A percentile compares a stretch with the other conserved stretches of the same genome.
Conservation (phyloP, 176 grass and related monocot genomes). For the Pharus latifolius region DNA sequence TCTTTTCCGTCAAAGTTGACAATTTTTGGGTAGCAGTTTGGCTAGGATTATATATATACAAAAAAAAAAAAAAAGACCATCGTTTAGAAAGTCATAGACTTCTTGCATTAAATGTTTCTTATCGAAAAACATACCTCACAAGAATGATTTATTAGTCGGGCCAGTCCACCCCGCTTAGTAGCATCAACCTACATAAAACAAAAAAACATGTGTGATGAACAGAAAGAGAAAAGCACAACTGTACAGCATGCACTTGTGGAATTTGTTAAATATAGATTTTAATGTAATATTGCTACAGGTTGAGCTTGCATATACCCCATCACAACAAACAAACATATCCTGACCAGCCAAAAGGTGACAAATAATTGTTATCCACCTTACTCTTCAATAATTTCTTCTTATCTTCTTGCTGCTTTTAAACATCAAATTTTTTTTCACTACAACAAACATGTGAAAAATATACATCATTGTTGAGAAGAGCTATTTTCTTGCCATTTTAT, state of each 20-base stretch:
- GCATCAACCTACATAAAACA: conserved; percentile 48
- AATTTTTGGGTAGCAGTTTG: conserved; percentile 53
- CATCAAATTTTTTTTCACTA: not conserved
- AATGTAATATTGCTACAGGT: not conserved
- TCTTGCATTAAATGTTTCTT: too few species aligned
- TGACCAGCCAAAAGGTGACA: not conserved
- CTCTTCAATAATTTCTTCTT: not conserved
- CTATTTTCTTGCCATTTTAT: not conserved
- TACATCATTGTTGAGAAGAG: not conserved
- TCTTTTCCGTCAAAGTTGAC: conserved; percentile 45
- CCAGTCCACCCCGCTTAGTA: conserved; percentile 42
- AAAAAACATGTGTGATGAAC: not conserved
- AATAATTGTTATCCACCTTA: not conserved
- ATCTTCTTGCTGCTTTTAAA: not conserved
- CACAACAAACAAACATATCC: not conserved
- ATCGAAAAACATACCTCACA: conserved; percentile 37
- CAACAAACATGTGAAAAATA: not conserved
- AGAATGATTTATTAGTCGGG: conserved; percentile 64
- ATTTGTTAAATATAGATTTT: too few species aligned
- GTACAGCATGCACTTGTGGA: not conserved
- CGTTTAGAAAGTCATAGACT: not conserved
- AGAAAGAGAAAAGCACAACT: not conserved
- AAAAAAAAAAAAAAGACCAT: not conserved
- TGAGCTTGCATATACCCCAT: not conserved
- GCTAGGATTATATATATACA: conserved; percentile 31